phyloP scores from a whole-genome alignment of 768 basidiomycete species.

The Pleurotus tuber-regium region DNA sequence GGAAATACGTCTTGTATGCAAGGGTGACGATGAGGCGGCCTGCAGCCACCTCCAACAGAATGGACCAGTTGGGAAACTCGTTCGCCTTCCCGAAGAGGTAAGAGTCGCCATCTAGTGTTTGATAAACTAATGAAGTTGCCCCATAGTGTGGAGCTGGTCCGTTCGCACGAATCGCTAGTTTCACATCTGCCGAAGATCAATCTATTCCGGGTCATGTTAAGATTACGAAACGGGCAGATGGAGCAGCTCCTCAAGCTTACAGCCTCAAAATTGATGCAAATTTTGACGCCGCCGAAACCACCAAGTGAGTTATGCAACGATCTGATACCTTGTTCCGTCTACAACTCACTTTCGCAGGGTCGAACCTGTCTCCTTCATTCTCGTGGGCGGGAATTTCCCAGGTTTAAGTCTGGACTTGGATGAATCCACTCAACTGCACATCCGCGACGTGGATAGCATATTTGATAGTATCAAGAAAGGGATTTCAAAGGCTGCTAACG shows the following conservation, averaged over 20 bases:
- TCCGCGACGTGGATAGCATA: neutral
- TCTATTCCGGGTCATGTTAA: constrained; percentile 26
- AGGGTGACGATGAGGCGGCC: constrained; percentile 14
- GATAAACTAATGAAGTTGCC: neutral
- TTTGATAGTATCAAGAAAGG: neutral
- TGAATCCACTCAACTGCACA: neutral
- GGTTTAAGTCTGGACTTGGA: neutral
- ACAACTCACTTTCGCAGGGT: neutral
- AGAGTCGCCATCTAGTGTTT: constrained; percentile 16
- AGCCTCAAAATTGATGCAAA: constrained; percentile 32
- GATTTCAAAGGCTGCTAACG: neutral
- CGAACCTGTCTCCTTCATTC: constrained; percentile 1
- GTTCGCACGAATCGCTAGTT: constrained; percentile 29
- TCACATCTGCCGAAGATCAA: constrained; percentile 34
- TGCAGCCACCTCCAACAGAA: constrained; percentile 39
- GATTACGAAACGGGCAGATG: constrained; percentile 21
- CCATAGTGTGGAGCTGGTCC: constrained; percentile 10
- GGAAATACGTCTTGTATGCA: neutral
- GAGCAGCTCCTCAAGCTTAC: constrained; percentile 24
- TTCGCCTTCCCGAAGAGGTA: constrained; percentile 53
- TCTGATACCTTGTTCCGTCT: neutral
- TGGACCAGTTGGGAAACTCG: constrained; percentile 44
- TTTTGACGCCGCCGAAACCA: constrained; percentile 26
- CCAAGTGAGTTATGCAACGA: constrained; percentile 11
- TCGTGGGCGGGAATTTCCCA: constrained; percentile 1